Evolutionary conservation across 192 early-diverging fungal genomes (phyloP).

Genomic region (Paraglomus occultum): DNA sequence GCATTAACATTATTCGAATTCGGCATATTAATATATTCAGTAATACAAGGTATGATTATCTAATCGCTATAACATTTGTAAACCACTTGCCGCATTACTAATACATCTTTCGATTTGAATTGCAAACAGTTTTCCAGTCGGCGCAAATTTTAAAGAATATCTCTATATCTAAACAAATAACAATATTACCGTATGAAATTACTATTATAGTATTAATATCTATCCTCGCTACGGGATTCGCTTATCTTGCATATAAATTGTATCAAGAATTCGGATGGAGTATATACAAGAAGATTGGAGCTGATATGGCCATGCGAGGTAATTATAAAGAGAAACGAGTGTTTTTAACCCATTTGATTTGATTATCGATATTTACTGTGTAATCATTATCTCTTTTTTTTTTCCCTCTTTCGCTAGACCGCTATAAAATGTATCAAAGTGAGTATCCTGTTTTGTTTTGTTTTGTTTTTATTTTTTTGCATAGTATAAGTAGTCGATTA

Average conservation of each 20-base stretch:
- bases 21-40: conserved; percentile 60
- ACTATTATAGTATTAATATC: conserved; percentile 58
- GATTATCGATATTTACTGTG: conserved; percentile 5
- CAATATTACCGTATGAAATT: conserved; percentile 42
- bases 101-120: background rate
- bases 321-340: conserved; percentile 3
- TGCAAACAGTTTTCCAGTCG: too few species aligned
- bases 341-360: background rate
- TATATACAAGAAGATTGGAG: conserved; percentile 82
- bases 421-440: conserved; percentile 26
- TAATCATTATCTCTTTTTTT: background rate
- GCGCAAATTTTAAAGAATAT: conserved; percentile 20
- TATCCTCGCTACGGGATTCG: conserved; percentile 47
- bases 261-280: conserved; percentile 85
- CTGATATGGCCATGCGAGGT: conserved; percentile 71
- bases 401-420: too few species aligned
- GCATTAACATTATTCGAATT: conserved; percentile 65
- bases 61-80: conserved; percentile 17
- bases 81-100: background rate
- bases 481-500: background rate
- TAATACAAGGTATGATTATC: conserved; percentile 57
- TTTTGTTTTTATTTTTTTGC: conserved; percentile 10
- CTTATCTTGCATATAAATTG: conserved; percentile 56
- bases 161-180: conserved; percentile 20
- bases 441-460: background rate